Conservation (phyloP, 495 filamentous ascomycete species). For the Chaetomidium leptoderma region DNA sequence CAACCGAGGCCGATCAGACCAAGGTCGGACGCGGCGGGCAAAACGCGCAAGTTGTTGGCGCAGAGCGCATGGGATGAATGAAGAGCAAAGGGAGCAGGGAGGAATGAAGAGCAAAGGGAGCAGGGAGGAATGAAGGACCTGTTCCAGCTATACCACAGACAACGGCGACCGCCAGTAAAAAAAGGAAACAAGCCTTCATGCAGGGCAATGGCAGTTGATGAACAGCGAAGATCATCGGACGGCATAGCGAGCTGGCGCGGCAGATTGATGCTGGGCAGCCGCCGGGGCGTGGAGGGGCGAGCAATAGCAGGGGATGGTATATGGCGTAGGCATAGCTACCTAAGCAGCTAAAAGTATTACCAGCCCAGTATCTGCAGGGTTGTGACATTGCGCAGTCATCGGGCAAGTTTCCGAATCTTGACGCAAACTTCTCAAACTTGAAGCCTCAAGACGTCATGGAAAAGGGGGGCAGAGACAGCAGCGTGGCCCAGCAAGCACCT, state of each 20-base stretch:
- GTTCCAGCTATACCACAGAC: slow-evolving; percentile 10
- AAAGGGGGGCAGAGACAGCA: no score
- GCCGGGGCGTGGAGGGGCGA: neutral
- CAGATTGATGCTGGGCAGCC: slow-evolving; percentile 13
- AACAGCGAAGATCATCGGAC: slow-evolving; percentile 22
- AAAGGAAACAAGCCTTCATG: no score
- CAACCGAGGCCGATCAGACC: slow-evolving; percentile 13
- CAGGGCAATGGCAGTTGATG: slow-evolving; percentile 17
- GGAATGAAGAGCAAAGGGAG: neutral
- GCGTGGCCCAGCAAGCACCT: no score
- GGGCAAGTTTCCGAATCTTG: no score
- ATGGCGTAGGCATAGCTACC: neutral
- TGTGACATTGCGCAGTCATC: neutral
- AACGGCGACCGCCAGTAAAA: neutral
- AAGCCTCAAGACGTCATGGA: no score
- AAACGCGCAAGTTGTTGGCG: neutral
- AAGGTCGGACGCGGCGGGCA: neutral
- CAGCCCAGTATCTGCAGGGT: neutral
- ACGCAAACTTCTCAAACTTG: no score
- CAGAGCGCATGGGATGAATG: neutral
- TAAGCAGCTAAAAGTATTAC: neutral
- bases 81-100: neutral
- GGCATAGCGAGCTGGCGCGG: slow-evolving; percentile 23
- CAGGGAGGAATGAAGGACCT: neutral
- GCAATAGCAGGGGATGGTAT: neutral